Conservation (phyloP, 805 yeast genomes). For the Lipomyces yamadae region DNA sequence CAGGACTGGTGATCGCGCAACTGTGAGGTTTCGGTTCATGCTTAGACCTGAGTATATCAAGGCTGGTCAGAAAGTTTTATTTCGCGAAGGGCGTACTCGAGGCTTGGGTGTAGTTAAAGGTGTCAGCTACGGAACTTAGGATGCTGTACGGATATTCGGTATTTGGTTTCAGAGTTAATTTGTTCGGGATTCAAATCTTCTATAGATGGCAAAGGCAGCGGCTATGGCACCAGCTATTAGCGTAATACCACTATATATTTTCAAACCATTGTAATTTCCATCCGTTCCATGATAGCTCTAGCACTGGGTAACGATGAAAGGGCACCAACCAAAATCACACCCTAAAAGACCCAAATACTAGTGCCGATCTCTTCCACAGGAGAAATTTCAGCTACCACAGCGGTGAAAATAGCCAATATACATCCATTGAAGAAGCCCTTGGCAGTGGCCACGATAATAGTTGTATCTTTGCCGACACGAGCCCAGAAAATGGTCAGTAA, state of each 20-base stretch:
- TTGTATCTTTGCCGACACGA: constrained; percentile 38
- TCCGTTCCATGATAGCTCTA: constrained; percentile 38
- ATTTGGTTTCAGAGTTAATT: not conserved
- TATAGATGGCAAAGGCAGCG: not conserved
- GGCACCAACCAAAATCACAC: constrained; percentile 57
- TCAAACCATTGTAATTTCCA: constrained; percentile 30
- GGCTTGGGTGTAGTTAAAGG: constrained; percentile 37
- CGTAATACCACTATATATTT: constrained; percentile 30
- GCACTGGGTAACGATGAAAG: constrained; percentile 44
- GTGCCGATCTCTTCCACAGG: constrained; percentile 42
- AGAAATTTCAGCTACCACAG: constrained; percentile 42
- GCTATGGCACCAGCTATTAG: constrained; percentile 26
- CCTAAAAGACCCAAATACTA: constrained; percentile 65
- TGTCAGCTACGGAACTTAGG: constrained; percentile 24
- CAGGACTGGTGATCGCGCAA: constrained; percentile 38
- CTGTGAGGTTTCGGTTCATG: constrained; percentile 33
- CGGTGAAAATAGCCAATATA: constrained; percentile 44
- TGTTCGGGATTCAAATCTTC: not conserved
- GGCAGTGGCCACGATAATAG: constrained; percentile 41
- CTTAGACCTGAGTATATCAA: constrained; percentile 33
- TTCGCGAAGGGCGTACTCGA: constrained; percentile 38
- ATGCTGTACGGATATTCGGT: not conserved
- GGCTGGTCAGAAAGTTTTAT: constrained; percentile 35
- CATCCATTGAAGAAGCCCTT: constrained; percentile 47
- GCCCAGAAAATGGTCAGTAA: constrained; percentile 36